These are phyloP conservation scores for Globisporangium carolinianum DNA, from an alignment of 352 stramenopile species.

Conservation along the genomic window DNA sequence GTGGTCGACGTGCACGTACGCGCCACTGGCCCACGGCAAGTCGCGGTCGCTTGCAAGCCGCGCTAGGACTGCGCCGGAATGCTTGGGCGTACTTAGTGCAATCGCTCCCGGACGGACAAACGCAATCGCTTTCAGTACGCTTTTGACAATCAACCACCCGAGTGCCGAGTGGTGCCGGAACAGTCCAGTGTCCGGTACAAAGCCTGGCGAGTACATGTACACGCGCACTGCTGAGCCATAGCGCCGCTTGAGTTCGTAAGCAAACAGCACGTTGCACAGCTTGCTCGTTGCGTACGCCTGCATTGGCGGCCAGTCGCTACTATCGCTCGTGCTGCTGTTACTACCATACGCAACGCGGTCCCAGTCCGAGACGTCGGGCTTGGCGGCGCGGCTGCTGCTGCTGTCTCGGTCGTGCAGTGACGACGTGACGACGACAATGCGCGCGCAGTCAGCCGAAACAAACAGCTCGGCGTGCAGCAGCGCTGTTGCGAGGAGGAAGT, in stretches of 20 bases:
- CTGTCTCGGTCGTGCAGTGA: slow-evolving; percentile 18
- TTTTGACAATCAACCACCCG: slow-evolving; percentile 21
- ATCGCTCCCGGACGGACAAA: slow-evolving; percentile 14
- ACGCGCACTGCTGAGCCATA: slow-evolving; percentile 17
- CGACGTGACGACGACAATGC: slow-evolving; percentile 31
- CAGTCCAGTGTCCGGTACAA: slow-evolving; percentile 28
- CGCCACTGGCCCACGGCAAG: slow-evolving; percentile 23
- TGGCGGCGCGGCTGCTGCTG: neutral
- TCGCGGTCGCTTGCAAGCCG: slow-evolving; percentile 24
- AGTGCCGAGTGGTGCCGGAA: slow-evolving; percentile 27
- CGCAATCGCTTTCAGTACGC: slow-evolving; percentile 19
- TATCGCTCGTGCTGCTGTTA: neutral
- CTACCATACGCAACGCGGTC: slow-evolving; percentile 23
- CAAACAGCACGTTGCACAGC: slow-evolving; percentile 39
- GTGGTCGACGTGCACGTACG: slow-evolving; percentile 30
- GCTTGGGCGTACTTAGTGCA: slow-evolving; percentile 22
- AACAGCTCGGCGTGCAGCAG: slow-evolving; percentile 21
- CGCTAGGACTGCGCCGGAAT: slow-evolving; percentile 24
- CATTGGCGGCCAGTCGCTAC: slow-evolving; percentile 7
- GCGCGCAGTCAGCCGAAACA: slow-evolving; percentile 6
- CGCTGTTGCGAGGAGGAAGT: slow-evolving; percentile 29
- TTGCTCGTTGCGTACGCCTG: slow-evolving; percentile 31
- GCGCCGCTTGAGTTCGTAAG: slow-evolving; percentile 27
- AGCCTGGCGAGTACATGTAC: slow-evolving; percentile 30
- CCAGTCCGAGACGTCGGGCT: slow-evolving; percentile 25